Evolutionary conservation across 2,329 filamentous ascomycete species (phyloP), one percentile per base, ranked within the genome.

Genomic region (Colletotrichum lini): DNA sequence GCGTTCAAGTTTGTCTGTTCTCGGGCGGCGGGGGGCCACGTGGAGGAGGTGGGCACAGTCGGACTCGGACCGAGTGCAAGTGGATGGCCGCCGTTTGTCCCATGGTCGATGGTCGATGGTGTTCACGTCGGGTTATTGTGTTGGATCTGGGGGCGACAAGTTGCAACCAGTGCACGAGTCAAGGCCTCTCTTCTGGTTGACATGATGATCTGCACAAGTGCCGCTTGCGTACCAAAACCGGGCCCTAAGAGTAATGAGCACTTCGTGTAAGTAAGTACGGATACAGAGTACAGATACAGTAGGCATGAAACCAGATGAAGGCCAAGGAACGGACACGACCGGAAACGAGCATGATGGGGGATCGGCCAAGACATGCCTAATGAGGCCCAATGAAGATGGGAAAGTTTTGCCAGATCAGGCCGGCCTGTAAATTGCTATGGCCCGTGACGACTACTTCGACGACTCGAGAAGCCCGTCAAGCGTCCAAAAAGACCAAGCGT

Each of bases 1-100:
- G 42, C 64, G 44, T 57, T 45, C 30, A 45, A 15, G 9, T 42
- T 26, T 23, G 21, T 59, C 59, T 53, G 59, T 68, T 68, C 42
- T 53, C 38, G 45, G 18, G 44, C 9, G 40, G 69, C 69, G 53
- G 69, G 52, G 59, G 42, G 68, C 69, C 69, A 68, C 69, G 69
- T 71, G 69, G 69, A 64, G 23, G 52, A 59, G 40, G 68, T 53
- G 67, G 67, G 42, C 54, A 66, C 42, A 35, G 30, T 53, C 18
- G 35, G 53, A 64, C 45, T 64, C 47, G 65, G 65, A 59, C 67
- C 57, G 47, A 40, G 21, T 50, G 30, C 38, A 49, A 45, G 58
- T 35, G 53, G 35, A 44, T 42, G 35, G 16, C 45, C 52, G 16
- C 45, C 52, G 50, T 52, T 58, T 67, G 18, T 58, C 65, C 64